A percentile compares a stretch with the other conserved stretches of the same genome.
phyloP scores from a whole-genome alignment of 2,329 filamentous ascomycete species.

The Clarireedia monteithiana region DNA sequence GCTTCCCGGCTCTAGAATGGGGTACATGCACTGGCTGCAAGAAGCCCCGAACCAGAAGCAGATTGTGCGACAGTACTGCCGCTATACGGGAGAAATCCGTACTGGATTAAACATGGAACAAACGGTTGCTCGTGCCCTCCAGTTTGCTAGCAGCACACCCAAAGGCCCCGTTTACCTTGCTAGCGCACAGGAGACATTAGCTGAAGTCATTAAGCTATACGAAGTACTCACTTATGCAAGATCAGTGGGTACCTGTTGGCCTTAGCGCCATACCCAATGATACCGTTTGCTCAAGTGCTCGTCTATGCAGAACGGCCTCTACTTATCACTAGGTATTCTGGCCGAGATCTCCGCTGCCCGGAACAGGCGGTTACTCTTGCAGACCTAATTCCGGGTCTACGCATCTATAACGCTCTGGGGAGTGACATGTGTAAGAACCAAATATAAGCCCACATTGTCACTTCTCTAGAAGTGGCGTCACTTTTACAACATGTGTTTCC shows the following conservation, averaged over 20 bases:
- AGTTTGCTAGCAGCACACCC: conserved; percentile 59
- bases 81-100: conserved; percentile 62
- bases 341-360: conserved; percentile 56
- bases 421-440: conserved; percentile 34
- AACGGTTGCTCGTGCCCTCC: conserved; percentile 59
- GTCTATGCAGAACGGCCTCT: conserved; percentile 40
- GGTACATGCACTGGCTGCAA: conserved; percentile 72
- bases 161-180: conserved; percentile 60
- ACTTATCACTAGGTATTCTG: conserved; percentile 60
- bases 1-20: conserved; percentile 56
- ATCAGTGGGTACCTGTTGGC: conserved; percentile 48
- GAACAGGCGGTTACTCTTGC: conserved; percentile 56
- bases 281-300: conserved; percentile 48
- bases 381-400: conserved; percentile 54
- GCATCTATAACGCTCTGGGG: conserved; percentile 64
- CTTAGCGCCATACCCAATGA: conserved; percentile 44
- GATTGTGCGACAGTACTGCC: conserved; percentile 63
- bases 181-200: conserved; percentile 58
- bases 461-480: too few species aligned
- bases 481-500: conserved; percentile 59
- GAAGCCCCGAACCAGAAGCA: conserved; percentile 66
- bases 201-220: conserved; percentile 50
- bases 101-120: conserved; percentile 65
- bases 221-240: conserved; percentile 43
- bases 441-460: too few species aligned